phyloP scores from a whole-genome alignment of 768 basidiomycete genomes.

The Boletus vinaceobasis region DNA sequence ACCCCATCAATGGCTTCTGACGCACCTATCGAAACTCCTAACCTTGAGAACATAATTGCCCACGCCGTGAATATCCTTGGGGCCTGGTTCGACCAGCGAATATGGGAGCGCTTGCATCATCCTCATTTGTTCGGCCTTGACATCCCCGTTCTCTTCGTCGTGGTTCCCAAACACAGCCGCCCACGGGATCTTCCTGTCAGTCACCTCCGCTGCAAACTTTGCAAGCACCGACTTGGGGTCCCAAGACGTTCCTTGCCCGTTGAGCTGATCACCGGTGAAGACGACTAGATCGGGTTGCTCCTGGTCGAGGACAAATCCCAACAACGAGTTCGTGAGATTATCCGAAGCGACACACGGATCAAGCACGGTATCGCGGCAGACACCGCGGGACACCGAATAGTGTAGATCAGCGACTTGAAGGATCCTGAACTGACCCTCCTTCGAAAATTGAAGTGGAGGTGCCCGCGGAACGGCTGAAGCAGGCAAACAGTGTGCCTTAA shows the following conservation, averaged over 20 bases:
- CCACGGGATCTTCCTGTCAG: slow-evolving; percentile 80
- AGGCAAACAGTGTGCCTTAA: background rate
- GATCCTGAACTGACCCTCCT: slow-evolving; percentile 82
- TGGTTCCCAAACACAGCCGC: slow-evolving; percentile 94
- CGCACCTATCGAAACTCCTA: slow-evolving; percentile 78
- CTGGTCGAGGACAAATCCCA: slow-evolving; percentile 64
- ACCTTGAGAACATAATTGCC: slow-evolving; percentile 92
- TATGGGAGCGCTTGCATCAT: slow-evolving; percentile 81
- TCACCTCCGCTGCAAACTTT: slow-evolving; percentile 80
- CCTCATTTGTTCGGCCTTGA: slow-evolving; percentile 61
- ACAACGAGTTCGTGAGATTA: slow-evolving; percentile 69
- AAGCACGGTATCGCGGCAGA: slow-evolving; percentile 68
- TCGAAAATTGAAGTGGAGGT: slow-evolving; percentile 78
- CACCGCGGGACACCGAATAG: slow-evolving; percentile 76
- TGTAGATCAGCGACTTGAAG: slow-evolving; percentile 93
- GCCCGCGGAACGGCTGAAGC: slow-evolving; percentile 64
- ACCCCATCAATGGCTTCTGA: slow-evolving; percentile 7
- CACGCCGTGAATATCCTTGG: slow-evolving; percentile 80
- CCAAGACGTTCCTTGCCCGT: slow-evolving; percentile 89
- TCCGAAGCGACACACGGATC: slow-evolving; percentile 63
- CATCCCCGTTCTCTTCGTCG: slow-evolving; percentile 69
- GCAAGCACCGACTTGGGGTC: slow-evolving; percentile 84
- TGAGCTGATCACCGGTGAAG: slow-evolving; percentile 91
- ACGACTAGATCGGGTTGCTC: slow-evolving; percentile 92
- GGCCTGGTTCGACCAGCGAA: slow-evolving; percentile 76